phyloP scores from a whole-genome alignment of 805 yeast genomes.

The Zygoascus bituminiphila region DNA sequence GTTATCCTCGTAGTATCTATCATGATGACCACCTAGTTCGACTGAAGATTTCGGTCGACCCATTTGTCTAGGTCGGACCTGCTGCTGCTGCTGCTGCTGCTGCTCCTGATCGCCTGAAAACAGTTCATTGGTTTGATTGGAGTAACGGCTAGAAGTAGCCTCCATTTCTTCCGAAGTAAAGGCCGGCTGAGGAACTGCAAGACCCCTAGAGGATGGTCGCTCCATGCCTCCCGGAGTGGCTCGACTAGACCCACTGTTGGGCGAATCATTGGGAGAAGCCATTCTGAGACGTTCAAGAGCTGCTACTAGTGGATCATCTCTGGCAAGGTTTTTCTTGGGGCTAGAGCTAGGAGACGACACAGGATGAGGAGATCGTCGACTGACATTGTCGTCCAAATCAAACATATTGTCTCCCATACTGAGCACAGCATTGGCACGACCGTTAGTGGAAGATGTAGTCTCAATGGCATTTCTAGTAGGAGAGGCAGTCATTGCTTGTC shows the following conservation, averaged over 20 bases:
- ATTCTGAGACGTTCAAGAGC: constrained; percentile 40
- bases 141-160: constrained; percentile 25
- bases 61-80: constrained; percentile 7
- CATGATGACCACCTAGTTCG: constrained; percentile 10
- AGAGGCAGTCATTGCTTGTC: not conserved
- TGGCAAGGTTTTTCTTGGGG: constrained; percentile 15
- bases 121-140: constrained; percentile 21
- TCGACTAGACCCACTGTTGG: not conserved
- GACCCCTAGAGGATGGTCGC: constrained; percentile 4
- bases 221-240: not conserved
- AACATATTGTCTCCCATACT: constrained; percentile 26
- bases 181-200: constrained; percentile 27
- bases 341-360: constrained; percentile 12
- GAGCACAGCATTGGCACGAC: constrained; percentile 11
- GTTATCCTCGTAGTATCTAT: not conserved
- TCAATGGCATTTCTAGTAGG: not conserved
- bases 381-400: constrained; percentile 18
- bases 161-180: constrained; percentile 35
- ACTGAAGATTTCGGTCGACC: constrained; percentile 19
- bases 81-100: constrained; percentile 4
- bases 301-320: constrained; percentile 45
- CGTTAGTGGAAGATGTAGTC: not conserved
- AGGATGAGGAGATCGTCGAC: constrained; percentile 1
- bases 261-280: constrained; percentile 7
- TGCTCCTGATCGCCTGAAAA: constrained; percentile 7